Evolutionary conservation across 768 basidiomycete species (phyloP).

Genomic region (Lyophyllum shimeji): DNA sequence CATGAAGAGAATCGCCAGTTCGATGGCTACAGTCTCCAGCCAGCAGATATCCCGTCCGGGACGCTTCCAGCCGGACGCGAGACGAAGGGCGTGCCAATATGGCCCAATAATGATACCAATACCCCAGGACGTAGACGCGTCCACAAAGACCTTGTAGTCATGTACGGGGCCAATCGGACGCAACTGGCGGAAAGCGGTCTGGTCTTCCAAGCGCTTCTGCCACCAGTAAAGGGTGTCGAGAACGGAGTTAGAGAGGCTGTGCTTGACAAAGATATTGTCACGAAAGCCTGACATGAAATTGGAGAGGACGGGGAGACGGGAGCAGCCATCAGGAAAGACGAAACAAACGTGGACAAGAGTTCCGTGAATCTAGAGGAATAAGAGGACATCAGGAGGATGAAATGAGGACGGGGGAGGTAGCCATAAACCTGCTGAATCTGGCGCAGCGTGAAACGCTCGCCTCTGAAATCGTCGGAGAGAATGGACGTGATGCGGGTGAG

Average conservation of each 20-base stretch:
- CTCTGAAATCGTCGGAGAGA: background rate
- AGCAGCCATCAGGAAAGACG: slow-evolving; percentile 21
- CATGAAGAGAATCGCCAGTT: no score
- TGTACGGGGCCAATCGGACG: background rate
- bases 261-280: slow-evolving; percentile 8
- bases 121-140: slow-evolving; percentile 24
- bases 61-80: slow-evolving; percentile 16
- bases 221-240: slow-evolving; percentile 30
- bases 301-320: slow-evolving; percentile 23
- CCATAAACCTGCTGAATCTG: slow-evolving; percentile 23
- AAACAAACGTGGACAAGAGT: slow-evolving; percentile 31
- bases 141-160: background rate
- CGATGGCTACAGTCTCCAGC: no score
- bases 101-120: slow-evolving; percentile 22
- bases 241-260: slow-evolving; percentile 18
- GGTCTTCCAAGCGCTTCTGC: background rate
- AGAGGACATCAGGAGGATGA: no score
- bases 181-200: background rate
- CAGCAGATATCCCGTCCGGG: no score
- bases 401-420: background rate
- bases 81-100: slow-evolving; percentile 15
- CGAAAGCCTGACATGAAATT: slow-evolving; percentile 23
- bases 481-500: slow-evolving; percentile 9
- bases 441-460: slow-evolving; percentile 11
- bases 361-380: slow-evolving; percentile 28